Conservation (phyloP, 495 filamentous ascomycete genomes). For the Penicillium turbatum region DNA sequence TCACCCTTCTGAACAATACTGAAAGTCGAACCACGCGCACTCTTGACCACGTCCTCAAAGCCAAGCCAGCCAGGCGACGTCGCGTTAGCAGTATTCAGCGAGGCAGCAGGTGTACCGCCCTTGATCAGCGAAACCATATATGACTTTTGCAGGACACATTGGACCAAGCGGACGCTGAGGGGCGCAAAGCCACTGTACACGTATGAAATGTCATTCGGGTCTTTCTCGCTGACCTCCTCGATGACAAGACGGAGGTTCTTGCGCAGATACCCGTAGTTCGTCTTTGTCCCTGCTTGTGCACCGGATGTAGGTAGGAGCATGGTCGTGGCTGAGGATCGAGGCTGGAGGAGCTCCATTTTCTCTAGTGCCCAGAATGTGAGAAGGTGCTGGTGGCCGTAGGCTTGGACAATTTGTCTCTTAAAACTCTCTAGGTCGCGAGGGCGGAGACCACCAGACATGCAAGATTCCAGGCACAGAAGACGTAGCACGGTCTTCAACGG, state of each 20-base stretch:
- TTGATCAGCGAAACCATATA: slow-evolving; percentile 67
- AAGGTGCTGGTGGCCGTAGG: slow-evolving; percentile 91
- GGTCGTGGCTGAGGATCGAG: slow-evolving; percentile 62
- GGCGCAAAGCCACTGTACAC: slow-evolving; percentile 97
- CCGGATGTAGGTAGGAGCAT: slow-evolving; percentile 65
- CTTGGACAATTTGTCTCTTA: slow-evolving; percentile 80
- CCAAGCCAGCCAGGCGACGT: slow-evolving; percentile 81
- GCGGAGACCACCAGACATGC: slow-evolving; percentile 82
- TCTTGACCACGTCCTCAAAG: slow-evolving; percentile 85
- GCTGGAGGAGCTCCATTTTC: slow-evolving; percentile 78
- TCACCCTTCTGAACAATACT: slow-evolving; percentile 91
- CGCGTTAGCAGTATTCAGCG: slow-evolving; percentile 47
- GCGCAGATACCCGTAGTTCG: slow-evolving; percentile 84
- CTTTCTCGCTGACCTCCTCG: slow-evolving; percentile 93
- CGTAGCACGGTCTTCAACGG: slow-evolving; percentile 76
- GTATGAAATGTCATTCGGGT: slow-evolving; percentile 95
- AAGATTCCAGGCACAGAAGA: slow-evolving; percentile 85
- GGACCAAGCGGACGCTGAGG: slow-evolving; percentile 87
- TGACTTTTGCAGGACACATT: slow-evolving; percentile 88
- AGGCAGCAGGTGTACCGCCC: slow-evolving; percentile 46
- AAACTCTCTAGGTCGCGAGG: slow-evolving; percentile 83
- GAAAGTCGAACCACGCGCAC: slow-evolving; percentile 79
- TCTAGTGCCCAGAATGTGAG: slow-evolving; percentile 86
- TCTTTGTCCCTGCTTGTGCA: slow-evolving; percentile 58
- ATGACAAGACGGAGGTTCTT: slow-evolving; percentile 84